Percentiles rank a stretch among this genome's conserved stretches.
Conservation (phyloP, 2,329 filamentous ascomycete species). For the Didymella exigua region DNA sequence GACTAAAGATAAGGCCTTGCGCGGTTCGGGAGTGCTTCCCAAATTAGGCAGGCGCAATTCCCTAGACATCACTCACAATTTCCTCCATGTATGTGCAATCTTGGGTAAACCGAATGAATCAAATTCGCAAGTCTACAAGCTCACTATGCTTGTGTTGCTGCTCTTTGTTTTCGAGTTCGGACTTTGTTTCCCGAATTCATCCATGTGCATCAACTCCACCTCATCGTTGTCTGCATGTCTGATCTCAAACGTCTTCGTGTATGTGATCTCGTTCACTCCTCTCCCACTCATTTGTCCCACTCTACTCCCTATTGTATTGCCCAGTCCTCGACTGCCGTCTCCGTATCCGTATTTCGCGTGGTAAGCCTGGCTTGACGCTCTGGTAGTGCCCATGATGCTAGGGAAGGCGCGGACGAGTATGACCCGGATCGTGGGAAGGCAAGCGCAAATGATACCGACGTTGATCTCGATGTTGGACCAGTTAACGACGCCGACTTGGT, state of each 20-base stretch:
- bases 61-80: neutral
- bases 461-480: conserved; percentile 54
- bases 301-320: conserved; percentile 3
- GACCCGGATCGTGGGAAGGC: conserved; percentile 51
- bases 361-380: conserved; percentile 13
- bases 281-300: conserved; percentile 3
- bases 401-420: conserved; percentile 49
- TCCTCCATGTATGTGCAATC: neutral
- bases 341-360: conserved; percentile 13
- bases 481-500: conserved; percentile 48
- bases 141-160: conserved; percentile 18
- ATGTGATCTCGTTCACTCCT: conserved; percentile 12
- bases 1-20: neutral
- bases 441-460: conserved; percentile 54
- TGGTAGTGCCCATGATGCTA: conserved; percentile 44
- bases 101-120: neutral
- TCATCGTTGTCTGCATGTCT: conserved; percentile 14
- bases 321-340: conserved; percentile 4
- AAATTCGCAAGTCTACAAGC: conserved; percentile 11
- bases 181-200: conserved; percentile 15
- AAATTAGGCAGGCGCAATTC: neutral
- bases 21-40: neutral
- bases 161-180: conserved; percentile 14
- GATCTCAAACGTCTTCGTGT: conserved; percentile 11
- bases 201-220: conserved; percentile 18